Percentiles rank a stretch among this genome's conserved stretches.
Conservation (phyloP, 2,329 filamentous ascomycete species). For the Nakataea oryzae region DNA sequence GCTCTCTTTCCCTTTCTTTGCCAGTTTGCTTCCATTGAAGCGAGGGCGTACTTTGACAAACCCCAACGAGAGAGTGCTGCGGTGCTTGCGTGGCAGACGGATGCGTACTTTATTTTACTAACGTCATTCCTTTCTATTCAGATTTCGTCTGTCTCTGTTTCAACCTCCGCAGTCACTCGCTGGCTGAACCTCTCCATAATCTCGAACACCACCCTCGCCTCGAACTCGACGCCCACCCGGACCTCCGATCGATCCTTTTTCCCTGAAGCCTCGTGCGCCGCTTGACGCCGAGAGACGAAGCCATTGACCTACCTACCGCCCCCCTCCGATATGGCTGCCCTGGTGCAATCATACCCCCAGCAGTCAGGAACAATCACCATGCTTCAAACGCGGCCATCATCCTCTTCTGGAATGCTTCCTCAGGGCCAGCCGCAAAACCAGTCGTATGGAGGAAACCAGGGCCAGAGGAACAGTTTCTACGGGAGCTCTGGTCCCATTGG, state of each 20-base stretch:
- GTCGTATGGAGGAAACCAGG: conserved; percentile 35
- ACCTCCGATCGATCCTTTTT: not conserved
- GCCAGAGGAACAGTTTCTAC: conserved; percentile 39
- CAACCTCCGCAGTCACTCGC: conserved; percentile 5
- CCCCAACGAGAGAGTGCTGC: not conserved
- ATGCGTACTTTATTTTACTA: not conserved
- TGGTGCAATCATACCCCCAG: conserved; percentile 73
- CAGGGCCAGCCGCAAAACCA: conserved; percentile 38
- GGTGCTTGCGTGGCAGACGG: not conserved
- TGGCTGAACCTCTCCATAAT: not conserved
- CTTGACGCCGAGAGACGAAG: conserved; percentile 11
- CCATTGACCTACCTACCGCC: not conserved
- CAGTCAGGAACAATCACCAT: conserved; percentile 64
- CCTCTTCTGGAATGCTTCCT: conserved; percentile 50
- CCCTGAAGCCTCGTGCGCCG: not conserved
- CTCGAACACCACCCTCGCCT: not conserved
- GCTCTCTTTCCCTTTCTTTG: not conserved
- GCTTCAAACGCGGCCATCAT: conserved; percentile 62
- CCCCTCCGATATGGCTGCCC: conserved; percentile 60
- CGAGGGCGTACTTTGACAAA: not conserved
- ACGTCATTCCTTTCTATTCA: not conserved
- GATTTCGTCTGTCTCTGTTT: not conserved
- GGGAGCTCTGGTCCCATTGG: conserved; percentile 33
- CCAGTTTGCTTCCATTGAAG: not conserved
- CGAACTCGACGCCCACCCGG: not conserved